Evolutionary conservation across 495 filamentous ascomycete species (phyloP).

Genomic region (Penicillium macrosclerotiorum): DNA sequence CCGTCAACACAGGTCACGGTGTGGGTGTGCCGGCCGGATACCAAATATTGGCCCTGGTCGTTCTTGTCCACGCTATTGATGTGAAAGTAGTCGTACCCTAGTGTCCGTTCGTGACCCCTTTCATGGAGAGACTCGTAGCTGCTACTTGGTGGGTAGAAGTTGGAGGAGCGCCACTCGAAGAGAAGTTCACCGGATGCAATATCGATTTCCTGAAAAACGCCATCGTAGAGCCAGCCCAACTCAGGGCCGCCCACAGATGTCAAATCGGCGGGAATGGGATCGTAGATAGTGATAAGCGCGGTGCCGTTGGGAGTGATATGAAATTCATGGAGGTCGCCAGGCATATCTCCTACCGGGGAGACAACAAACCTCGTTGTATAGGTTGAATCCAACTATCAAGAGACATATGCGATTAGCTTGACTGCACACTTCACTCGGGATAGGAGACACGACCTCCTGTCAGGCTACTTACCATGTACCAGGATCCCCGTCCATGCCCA

Average conservation of each 20-base stretch:
- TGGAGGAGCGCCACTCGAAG: slow-evolving; percentile 40
- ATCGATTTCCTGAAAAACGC: slow-evolving; percentile 46
- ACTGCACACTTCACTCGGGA: too few species aligned
- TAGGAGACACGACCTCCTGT: too few species aligned
- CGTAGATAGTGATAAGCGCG: slow-evolving; percentile 51
- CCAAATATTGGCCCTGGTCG: slow-evolving; percentile 49
- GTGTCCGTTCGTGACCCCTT: slow-evolving; percentile 17
- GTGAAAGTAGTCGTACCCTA: slow-evolving; percentile 52
- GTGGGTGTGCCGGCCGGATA: slow-evolving; percentile 53
- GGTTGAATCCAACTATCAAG: slow-evolving; percentile 42
- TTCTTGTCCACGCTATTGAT: slow-evolving; percentile 59
- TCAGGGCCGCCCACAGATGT: slow-evolving; percentile 41
- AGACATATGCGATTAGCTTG: background rate
- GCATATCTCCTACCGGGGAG: slow-evolving; percentile 29
- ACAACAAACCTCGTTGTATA: slow-evolving; percentile 43
- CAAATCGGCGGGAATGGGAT: slow-evolving; percentile 44
- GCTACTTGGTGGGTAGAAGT: slow-evolving; percentile 24
- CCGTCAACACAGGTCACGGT: slow-evolving; percentile 45
- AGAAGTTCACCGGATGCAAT: slow-evolving; percentile 39
- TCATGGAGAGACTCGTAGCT: slow-evolving; percentile 21
- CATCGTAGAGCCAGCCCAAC: slow-evolving; percentile 43
- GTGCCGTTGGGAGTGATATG: slow-evolving; percentile 46
- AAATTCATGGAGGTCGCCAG: slow-evolving; percentile 46
- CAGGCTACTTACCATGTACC: slow-evolving; percentile 56
- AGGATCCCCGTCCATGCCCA: slow-evolving; percentile 47